Conservation (phyloP, 2,329 filamentous ascomycete species). For the Fusarium abutilonis region DNA sequence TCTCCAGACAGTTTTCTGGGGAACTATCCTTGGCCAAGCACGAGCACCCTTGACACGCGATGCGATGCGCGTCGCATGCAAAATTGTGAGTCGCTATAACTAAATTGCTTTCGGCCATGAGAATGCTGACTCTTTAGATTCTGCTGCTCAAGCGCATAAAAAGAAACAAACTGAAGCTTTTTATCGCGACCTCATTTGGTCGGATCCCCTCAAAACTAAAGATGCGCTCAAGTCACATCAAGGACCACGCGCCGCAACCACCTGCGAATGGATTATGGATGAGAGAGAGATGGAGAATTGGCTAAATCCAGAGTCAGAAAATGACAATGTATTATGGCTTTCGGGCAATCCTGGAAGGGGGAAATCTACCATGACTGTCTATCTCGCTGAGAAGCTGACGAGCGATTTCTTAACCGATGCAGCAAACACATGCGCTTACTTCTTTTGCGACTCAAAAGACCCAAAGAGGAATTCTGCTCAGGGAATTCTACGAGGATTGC, state of each 20-base stretch:
- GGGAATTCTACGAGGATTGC: conserved; percentile 21
- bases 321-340: conserved; percentile 15
- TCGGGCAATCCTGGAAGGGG: conserved; percentile 21
- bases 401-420: conserved; percentile 13
- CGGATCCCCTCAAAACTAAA: conserved; percentile 18
- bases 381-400: conserved; percentile 23
- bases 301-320: conserved; percentile 12
- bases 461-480: conserved; percentile 21
- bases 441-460: conserved; percentile 25
- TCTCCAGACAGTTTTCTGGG: conserved; percentile 29
- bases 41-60: conserved; percentile 24
- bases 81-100: conserved; percentile 12
- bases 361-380: conserved; percentile 23
- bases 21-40: conserved; percentile 32
- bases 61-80: conserved; percentile 21
- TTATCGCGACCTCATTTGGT: conserved; percentile 27
- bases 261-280: conserved; percentile 29
- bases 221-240: conserved; percentile 25
- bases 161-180: conserved; percentile 22
- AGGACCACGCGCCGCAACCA: conserved; percentile 17
- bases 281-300: conserved; percentile 13
- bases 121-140: conserved; percentile 16
- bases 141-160: conserved; percentile 1
- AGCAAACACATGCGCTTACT: conserved; percentile 23
- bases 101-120: too few relatives aligned